phyloP scores from a whole-genome alignment of 2,329 filamentous ascomycete genomes.

The Massarina eburnea region DNA sequence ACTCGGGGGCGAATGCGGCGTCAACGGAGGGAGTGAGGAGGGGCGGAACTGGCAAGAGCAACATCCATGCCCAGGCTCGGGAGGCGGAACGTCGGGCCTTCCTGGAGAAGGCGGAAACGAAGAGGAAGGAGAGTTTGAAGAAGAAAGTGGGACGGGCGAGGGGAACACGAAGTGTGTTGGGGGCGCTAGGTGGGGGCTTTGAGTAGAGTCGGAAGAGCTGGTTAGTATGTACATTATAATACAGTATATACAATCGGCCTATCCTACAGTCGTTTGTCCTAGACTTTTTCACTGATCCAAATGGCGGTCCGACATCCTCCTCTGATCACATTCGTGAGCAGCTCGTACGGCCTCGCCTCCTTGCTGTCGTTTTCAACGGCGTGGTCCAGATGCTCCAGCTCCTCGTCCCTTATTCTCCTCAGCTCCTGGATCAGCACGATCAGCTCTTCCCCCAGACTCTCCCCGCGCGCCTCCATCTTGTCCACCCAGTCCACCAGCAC shows the following conservation, averaged over 20 bases:
- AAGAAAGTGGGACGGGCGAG: conserved; percentile 42
- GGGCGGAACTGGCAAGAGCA: conserved; percentile 60
- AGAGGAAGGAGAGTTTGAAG: conserved; percentile 52
- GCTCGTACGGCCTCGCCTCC: conserved; percentile 84
- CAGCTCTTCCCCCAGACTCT: conserved; percentile 79
- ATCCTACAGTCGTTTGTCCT: conserved; percentile 21
- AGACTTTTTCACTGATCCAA: conserved; percentile 80
- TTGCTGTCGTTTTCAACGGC: conserved; percentile 92
- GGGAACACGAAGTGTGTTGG: conserved; percentile 36
- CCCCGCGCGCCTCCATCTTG: conserved; percentile 73
- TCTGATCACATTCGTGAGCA: conserved; percentile 83
- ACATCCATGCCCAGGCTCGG: conserved; percentile 61
- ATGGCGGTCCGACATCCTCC: conserved; percentile 92
- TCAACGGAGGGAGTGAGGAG: conserved; percentile 44
- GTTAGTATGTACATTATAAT: background rate
- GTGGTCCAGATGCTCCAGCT: conserved; percentile 94
- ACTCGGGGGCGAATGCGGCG: conserved; percentile 27
- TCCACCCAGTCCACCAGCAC: conserved; percentile 78
- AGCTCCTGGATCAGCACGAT: conserved; percentile 71
- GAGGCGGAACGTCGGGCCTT: conserved; percentile 57
- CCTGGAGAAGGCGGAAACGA: conserved; percentile 55
- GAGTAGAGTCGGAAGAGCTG: conserved; percentile 22
- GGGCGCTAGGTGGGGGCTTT: conserved; percentile 37
- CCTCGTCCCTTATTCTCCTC: conserved; percentile 86
- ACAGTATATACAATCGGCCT: conserved; percentile 3